Percentiles rank a stretch among this genome's conserved stretches.
phyloP scores from a whole-genome alignment of 805 yeast species.

The Yamadazyma tumulicola region DNA sequence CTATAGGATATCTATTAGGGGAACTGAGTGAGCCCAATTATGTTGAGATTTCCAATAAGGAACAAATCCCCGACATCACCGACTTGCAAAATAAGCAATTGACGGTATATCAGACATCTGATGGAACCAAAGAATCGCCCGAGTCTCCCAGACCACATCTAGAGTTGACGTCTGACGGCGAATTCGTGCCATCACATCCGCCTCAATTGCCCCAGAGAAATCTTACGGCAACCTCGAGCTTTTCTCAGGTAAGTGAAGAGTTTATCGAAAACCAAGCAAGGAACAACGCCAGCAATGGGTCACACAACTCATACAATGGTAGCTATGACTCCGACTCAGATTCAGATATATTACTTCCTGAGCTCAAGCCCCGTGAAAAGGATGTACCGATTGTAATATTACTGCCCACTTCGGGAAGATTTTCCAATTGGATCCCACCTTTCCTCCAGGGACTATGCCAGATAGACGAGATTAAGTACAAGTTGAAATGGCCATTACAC shows the following conservation, averaged over 20 bases:
- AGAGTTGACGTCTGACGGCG: neutral
- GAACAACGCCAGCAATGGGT: neutral
- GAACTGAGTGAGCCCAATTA: no score
- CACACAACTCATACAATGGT: neutral
- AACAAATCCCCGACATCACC: constrained; percentile 8
- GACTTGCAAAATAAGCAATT: neutral
- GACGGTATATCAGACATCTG: neutral
- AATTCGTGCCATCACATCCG: neutral
- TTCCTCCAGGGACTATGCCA: constrained; percentile 8
- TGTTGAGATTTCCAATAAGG: constrained; percentile 12
- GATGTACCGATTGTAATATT: constrained; percentile 8
- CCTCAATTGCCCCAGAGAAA: constrained; percentile 2
- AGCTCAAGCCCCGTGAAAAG: constrained; percentile 1
- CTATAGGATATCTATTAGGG: constrained; percentile 30
- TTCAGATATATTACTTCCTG: constrained; percentile 3
- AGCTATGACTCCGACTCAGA: constrained; percentile 1
- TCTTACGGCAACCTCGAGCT: neutral
- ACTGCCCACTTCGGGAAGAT: neutral
- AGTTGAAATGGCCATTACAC: constrained; percentile 1
- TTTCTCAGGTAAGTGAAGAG: neutral
- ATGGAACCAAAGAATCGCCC: neutral
- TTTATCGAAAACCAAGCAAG: constrained; percentile 3
- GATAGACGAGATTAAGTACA: constrained; percentile 9
- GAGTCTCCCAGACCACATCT: neutral
- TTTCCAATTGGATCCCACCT: constrained; percentile 8